Evolutionary conservation across 306 rosid species (phyloP), one percentile per base, ranked within the genome.

Genomic region (Canavalia ensiformis): DNA sequence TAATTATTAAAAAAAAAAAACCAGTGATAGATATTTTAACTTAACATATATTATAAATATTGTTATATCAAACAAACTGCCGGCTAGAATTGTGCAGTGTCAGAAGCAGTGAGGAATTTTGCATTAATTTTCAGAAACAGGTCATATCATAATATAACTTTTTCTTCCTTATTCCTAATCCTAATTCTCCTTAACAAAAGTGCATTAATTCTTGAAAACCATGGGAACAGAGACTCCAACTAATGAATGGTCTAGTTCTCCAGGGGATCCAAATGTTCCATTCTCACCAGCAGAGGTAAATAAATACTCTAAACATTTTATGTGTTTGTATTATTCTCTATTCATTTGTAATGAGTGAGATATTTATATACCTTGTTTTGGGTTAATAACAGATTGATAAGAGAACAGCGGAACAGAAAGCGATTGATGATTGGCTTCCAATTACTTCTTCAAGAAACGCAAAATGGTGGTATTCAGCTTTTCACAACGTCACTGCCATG

Each of bases 401-500:
- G 6, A 35, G 82, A 78, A 55, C 44, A 8, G 82, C 51, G 13
- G 81, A 66, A 71, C 83, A 87, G 81, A 93, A 90, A 79, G 84
- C 65, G 39, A 84, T 94, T 13, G 92, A 90, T 62, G 92, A 88
- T 6, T 94, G 98, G 90, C 98, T 94, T 78, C 97, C 94, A 0
- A 90, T 94, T 28, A 90, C 98, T 13, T 89, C 97, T 1, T 90
- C 94, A 3, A 90, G 98, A 76, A 89, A 89, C 33, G 98, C 91
- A 74, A 94, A 88, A 78, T 94, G 98, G 98, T 94, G 94, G 93
- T 88, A 91, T 84, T 13, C 98, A 0, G 85, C 97, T 65, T 90
- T 94, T 81, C 98, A 91, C 93, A 91, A 94, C 56, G 86, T 94
- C 68, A 91, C 96, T 28, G 92, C 98, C 77, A 91, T 91, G 91